Conservation (phyloP, 768 basidiomycete genomes). For the Steccherinum ochraceum region DNA sequence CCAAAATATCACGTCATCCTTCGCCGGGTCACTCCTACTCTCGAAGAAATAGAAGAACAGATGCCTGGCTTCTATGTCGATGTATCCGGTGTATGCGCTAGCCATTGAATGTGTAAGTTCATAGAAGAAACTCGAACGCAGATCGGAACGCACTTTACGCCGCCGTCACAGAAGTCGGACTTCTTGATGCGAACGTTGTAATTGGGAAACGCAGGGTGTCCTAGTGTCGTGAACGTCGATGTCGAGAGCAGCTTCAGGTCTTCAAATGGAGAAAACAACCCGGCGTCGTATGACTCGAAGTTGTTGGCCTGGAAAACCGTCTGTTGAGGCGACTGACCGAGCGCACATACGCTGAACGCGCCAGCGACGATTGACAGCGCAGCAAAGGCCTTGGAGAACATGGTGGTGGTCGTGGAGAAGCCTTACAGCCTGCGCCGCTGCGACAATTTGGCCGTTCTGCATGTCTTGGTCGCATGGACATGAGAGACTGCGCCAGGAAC, state of each 20-base stretch:
- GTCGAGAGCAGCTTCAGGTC: constrained; percentile 15
- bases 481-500: too few relatives aligned
- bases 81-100: constrained; percentile 66
- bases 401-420: too few relatives aligned
- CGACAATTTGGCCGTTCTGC: too few relatives aligned
- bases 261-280: constrained; percentile 11
- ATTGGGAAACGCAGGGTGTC: constrained; percentile 42
- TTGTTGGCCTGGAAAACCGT: too few relatives aligned
- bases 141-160: constrained; percentile 38
- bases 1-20: constrained; percentile 27
- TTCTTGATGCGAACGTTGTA: constrained; percentile 53
- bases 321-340: too few relatives aligned
- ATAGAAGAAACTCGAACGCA: not conserved
- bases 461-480: too few relatives aligned
- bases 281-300: constrained; percentile 14
- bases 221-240: constrained; percentile 11
- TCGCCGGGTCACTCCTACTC: constrained; percentile 28
- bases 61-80: constrained; percentile 55
- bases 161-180: constrained; percentile 51
- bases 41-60: constrained; percentile 45
- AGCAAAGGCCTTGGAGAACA: too few relatives aligned
- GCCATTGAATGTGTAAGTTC: not conserved
- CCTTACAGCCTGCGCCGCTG: too few relatives aligned
- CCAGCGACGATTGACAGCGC: too few relatives aligned
- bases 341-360: too few relatives aligned